These are phyloP conservation scores for Dacryopinax spathularia DNA, from an alignment of 768 basidiomycete species.

Conservation along the genomic window DNA sequence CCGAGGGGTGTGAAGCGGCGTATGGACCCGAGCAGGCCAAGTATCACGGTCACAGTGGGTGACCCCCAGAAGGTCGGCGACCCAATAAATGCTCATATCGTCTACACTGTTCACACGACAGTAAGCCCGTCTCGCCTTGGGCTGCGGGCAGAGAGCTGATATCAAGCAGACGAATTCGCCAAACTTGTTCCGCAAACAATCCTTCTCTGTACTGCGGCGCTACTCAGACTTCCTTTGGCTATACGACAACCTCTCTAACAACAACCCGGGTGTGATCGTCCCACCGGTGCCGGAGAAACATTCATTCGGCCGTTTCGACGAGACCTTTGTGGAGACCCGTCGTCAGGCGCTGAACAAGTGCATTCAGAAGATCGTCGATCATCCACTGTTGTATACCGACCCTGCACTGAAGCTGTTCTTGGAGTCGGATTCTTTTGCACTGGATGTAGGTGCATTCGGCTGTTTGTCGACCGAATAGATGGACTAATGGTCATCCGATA, in stretches of 20 bases:
- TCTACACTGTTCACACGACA: constrained; percentile 89
- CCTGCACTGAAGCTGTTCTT: constrained; percentile 77
- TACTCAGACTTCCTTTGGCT: constrained; percentile 98
- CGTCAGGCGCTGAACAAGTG: constrained; percentile 75
- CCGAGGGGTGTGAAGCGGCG: background rate
- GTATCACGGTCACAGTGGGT: constrained; percentile 80
- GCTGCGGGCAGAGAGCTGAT: background rate
- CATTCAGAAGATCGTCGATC: constrained; percentile 82
- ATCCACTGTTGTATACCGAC: constrained; percentile 81
- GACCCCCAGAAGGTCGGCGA: constrained; percentile 98
- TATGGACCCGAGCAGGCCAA: constrained; percentile 25
- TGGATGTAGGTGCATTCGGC: constrained; percentile 68
- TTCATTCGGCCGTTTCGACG: constrained; percentile 81
- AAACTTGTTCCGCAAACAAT: constrained; percentile 53
- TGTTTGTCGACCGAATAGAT: background rate
- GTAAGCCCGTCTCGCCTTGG: constrained; percentile 28
- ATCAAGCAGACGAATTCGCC: constrained; percentile 62
- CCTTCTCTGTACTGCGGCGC: constrained; percentile 88
- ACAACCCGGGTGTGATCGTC: constrained; percentile 94
- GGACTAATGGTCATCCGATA: constrained; percentile 17
- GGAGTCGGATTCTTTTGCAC: constrained; percentile 79
- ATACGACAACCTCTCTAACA: constrained; percentile 69
- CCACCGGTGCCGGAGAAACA: constrained; percentile 96
- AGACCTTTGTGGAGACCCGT: constrained; percentile 78
- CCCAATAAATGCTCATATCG: constrained; percentile 81